Evolutionary conservation across 1,284 basidiomycete species (phyloP).

Genomic region (Fomitopsis betulina): DNA sequence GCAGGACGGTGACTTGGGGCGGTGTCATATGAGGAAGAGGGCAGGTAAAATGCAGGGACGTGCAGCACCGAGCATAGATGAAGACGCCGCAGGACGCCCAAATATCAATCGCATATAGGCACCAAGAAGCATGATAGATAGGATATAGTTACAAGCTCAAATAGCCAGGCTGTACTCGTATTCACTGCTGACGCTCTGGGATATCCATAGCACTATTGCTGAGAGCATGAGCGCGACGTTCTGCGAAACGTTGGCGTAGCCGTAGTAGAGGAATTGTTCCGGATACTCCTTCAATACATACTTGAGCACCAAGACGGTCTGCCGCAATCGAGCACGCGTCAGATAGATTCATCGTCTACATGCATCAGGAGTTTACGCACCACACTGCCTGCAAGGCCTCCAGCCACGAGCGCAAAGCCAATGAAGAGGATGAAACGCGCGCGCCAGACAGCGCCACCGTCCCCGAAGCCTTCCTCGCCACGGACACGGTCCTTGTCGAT

Average conservation of each 20-base stretch:
- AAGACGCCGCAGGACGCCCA: no score
- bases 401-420: conserved; percentile 96
- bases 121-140: background rate
- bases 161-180: conserved; percentile 88
- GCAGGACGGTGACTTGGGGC: no score
- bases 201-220: conserved; percentile 81
- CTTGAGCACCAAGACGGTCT: conserved; percentile 92
- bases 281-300: conserved; percentile 77
- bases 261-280: conserved; percentile 86
- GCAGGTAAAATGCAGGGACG: no score
- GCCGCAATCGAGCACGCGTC: background rate
- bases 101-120: no score
- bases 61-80: no score
- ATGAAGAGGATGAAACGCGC: conserved; percentile 90
- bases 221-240: conserved; percentile 92
- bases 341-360: background rate
- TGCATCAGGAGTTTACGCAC: conserved; percentile 47
- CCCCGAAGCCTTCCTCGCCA: conserved; percentile 77
- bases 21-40: no score
- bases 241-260: conserved; percentile 92
- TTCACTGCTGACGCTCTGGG: conserved; percentile 75
- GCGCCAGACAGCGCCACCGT: conserved; percentile 85
- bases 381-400: conserved; percentile 90
- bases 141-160: background rate
- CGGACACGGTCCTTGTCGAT: conserved; percentile 93